A percentile compares a stretch with the other conserved stretches of the same genome.
Conservation (phyloP, 2,329 filamentous ascomycete species). For the Lachnellula cervina region DNA sequence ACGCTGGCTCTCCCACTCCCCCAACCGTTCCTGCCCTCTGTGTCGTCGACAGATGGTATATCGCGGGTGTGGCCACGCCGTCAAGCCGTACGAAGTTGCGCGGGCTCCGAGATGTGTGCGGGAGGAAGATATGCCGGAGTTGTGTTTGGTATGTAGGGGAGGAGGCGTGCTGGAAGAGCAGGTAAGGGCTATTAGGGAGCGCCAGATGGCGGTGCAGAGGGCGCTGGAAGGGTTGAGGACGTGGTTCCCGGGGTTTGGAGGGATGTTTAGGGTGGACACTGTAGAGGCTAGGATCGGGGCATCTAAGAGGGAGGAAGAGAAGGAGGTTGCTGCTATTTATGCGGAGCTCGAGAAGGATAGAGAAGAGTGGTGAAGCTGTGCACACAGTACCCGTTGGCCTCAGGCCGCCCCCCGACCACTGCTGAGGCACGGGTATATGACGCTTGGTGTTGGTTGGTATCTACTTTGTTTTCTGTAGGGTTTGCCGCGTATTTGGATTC, state of each 20-base stretch:
- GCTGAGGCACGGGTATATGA: too few species aligned
- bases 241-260: slow-evolving; percentile 15
- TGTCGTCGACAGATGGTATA: slow-evolving; percentile 26
- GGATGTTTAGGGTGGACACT: slow-evolving; percentile 7
- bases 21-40: slow-evolving; percentile 22
- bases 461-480: background rate
- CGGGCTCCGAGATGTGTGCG: slow-evolving; percentile 8
- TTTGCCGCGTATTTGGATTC: background rate
- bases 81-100: slow-evolving; percentile 11
- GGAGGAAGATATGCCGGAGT: slow-evolving; percentile 19
- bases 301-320: slow-evolving; percentile 15
- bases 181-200: slow-evolving; percentile 11
- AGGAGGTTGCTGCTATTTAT: slow-evolving; percentile 14
- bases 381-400: too few species aligned
- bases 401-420: too few species aligned
- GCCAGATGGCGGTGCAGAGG: slow-evolving; percentile 13
- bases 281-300: slow-evolving; percentile 16
- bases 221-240: slow-evolving; percentile 13
- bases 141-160: slow-evolving; percentile 21
- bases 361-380: slow-evolving; percentile 21
- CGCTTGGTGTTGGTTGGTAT: background rate
- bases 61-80: slow-evolving; percentile 20
- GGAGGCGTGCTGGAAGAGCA: slow-evolving; percentile 8
- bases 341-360: slow-evolving; percentile 28
- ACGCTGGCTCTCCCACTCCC: slow-evolving; percentile 24